Evolutionary conservation across 1,284 basidiomycete genomes (phyloP).

Genomic region (Garcileccinum viscosum): DNA sequence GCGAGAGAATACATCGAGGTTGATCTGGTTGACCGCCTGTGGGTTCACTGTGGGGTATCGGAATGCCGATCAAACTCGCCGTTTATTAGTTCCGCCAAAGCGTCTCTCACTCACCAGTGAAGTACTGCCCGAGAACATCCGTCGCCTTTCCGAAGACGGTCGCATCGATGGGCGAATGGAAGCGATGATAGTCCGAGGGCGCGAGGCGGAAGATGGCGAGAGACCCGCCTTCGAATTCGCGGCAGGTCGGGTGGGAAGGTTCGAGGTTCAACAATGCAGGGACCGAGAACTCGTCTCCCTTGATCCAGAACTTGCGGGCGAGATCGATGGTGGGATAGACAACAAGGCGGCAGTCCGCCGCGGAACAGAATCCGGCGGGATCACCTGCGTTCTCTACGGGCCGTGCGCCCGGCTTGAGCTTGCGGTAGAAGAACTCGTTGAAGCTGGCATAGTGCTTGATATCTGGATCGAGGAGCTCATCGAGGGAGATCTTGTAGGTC

Average conservation of each 20-base stretch:
- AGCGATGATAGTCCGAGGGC: conserved; percentile 86
- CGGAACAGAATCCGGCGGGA: conserved; percentile 61
- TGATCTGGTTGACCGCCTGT: conserved; percentile 76
- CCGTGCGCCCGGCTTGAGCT: conserved; percentile 68
- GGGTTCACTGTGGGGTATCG: conserved; percentile 65
- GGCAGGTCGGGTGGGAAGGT: conserved; percentile 46
- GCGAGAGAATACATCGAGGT: conserved; percentile 76
- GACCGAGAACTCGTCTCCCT: conserved; percentile 76
- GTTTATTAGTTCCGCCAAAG: background rate
- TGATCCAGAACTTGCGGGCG: conserved; percentile 79
- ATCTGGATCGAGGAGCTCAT: conserved; percentile 73
- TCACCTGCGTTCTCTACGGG: conserved; percentile 69
- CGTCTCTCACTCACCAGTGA: conserved; percentile 50
- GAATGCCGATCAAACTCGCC: background rate
- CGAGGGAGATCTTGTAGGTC: conserved; percentile 70
- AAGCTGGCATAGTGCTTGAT: conserved; percentile 70
- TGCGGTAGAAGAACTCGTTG: conserved; percentile 83
- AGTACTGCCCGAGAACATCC: conserved; percentile 63
- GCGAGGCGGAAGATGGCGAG: conserved; percentile 79
- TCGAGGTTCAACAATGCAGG: conserved; percentile 59
- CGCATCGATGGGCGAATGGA: conserved; percentile 79
- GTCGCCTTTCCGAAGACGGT: conserved; percentile 52
- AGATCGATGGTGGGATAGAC: conserved; percentile 67
- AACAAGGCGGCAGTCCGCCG: conserved; percentile 78
- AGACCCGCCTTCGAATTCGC: conserved; percentile 52